phyloP scores from a whole-genome alignment of 139 green algal species.

The Dunaliella primolecta region DNA sequence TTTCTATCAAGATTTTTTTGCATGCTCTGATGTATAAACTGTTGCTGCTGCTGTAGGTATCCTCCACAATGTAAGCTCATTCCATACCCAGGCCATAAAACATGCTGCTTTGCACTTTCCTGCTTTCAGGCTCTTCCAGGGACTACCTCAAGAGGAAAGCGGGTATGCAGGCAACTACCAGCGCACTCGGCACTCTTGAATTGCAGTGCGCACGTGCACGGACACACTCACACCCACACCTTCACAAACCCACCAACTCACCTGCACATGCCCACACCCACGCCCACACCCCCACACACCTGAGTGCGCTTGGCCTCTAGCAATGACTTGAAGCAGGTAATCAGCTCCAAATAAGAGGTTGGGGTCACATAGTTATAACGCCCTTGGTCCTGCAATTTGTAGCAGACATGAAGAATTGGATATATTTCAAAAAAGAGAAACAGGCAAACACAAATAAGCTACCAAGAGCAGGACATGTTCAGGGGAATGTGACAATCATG shows the following conservation, averaged over 20 bases:
- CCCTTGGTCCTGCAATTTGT: slow-evolving; percentile 34
- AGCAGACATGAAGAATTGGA: neutral
- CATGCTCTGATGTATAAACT: no score
- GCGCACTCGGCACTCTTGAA: no score
- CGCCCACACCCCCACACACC: neutral
- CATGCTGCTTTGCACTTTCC: no score
- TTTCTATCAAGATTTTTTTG: no score
- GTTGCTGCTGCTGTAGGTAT: no score
- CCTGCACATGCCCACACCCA: neutral
- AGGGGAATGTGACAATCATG: no score
- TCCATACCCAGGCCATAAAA: no score
- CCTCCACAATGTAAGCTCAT: no score
- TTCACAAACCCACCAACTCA: neutral
- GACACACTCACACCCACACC: neutral
- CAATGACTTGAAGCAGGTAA: slow-evolving; percentile 59
- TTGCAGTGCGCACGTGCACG: neutral
- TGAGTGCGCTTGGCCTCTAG: slow-evolving; percentile 42
- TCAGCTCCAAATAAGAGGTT: slow-evolving; percentile 78
- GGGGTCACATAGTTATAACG: slow-evolving; percentile 79
- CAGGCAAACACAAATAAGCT: no score
- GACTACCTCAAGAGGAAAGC: no score
- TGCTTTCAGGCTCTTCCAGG: no score
- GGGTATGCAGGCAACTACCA: no score
- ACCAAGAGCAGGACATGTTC: neutral
- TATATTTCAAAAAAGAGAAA: neutral